phyloP scores from a whole-genome alignment of 2,329 filamentous ascomycete species.

The Pseudocercospora fijiensis region DNA sequence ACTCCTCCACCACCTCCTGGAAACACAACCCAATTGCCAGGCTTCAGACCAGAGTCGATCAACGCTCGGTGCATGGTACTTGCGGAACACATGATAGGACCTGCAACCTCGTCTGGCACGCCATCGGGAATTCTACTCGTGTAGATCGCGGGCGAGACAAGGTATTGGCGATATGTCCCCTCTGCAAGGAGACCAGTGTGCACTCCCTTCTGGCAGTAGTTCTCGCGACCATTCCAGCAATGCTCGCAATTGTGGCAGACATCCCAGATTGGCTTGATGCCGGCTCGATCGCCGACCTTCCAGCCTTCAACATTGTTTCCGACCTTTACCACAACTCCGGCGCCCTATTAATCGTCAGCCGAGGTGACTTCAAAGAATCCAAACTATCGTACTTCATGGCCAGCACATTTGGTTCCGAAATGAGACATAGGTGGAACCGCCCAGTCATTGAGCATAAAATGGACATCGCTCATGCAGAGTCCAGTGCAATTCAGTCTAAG shows the following conservation, averaged over 20 bases:
- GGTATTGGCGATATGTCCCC: constrained; percentile 60
- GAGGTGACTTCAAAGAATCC: constrained; percentile 39
- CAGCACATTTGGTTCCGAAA: constrained; percentile 37
- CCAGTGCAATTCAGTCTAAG: constrained; percentile 59
- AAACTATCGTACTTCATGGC: constrained; percentile 55
- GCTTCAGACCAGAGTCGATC: constrained; percentile 50
- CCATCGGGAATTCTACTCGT: constrained; percentile 57
- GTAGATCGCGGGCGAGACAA: constrained; percentile 57
- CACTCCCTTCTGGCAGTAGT: constrained; percentile 50
- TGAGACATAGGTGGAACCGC: constrained; percentile 48
- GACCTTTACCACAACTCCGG: constrained; percentile 58
- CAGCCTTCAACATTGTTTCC: constrained; percentile 55
- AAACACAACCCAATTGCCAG: constrained; percentile 57
- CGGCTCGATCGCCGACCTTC: constrained; percentile 55
- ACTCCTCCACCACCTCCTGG: constrained; percentile 57
- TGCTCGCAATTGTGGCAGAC: constrained; percentile 51
- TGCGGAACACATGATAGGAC: constrained; percentile 60
- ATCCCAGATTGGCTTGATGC: constrained; percentile 51
- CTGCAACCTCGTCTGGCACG: constrained; percentile 55
- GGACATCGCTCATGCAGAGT: constrained; percentile 58
- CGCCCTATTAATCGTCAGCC: constrained; percentile 40
- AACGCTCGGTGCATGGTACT: constrained; percentile 59
- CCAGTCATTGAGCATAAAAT: constrained; percentile 58
- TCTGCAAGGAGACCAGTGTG: constrained; percentile 47
- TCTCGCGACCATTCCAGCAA: constrained; percentile 55